Conservation (phyloP, 2,329 filamentous ascomycete species). For the Seiridium cupressi region DNA sequence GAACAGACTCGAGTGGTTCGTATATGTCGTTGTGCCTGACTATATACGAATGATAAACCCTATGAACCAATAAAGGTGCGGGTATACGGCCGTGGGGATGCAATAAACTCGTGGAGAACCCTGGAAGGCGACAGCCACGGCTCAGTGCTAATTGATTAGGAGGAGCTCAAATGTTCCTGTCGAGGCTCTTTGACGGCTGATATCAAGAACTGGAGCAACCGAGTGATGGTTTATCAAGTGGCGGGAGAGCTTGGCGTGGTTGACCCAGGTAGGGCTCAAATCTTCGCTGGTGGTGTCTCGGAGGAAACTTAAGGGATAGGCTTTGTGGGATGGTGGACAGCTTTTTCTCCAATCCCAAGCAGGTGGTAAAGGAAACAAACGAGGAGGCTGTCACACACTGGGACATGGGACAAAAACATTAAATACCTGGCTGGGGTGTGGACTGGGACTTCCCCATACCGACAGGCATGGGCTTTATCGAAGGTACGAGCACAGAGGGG, state of each 20-base stretch:
- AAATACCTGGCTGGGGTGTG: not conserved
- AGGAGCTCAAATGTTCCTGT: not conserved
- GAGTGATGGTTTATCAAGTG: not conserved
- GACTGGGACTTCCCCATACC: not conserved
- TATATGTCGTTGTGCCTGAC: not conserved
- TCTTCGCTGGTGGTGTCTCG: not conserved
- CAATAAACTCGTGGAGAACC: not conserved
- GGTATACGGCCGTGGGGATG: not conserved
- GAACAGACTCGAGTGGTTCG: not conserved
- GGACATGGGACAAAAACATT: slow-evolving; percentile 4
- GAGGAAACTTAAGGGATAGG: not conserved
- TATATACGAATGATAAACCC: not conserved
- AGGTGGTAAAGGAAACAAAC: not conserved
- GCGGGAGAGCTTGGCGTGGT: not conserved
- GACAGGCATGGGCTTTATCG: not conserved
- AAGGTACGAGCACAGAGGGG: slow-evolving; percentile 4
- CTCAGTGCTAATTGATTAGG: too few relatives aligned
- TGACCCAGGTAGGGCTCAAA: not conserved
- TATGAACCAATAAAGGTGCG: not conserved
- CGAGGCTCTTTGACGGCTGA: not conserved
- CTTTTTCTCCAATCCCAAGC: not conserved
- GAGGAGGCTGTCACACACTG: not conserved
- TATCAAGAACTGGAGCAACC: not conserved
- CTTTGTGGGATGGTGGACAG: not conserved
- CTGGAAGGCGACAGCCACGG: not conserved